Evolutionary conservation across 1,284 basidiomycete genomes (phyloP), one percentile per base, ranked within the genome.

Genomic region (Entoloma clypeatum): DNA sequence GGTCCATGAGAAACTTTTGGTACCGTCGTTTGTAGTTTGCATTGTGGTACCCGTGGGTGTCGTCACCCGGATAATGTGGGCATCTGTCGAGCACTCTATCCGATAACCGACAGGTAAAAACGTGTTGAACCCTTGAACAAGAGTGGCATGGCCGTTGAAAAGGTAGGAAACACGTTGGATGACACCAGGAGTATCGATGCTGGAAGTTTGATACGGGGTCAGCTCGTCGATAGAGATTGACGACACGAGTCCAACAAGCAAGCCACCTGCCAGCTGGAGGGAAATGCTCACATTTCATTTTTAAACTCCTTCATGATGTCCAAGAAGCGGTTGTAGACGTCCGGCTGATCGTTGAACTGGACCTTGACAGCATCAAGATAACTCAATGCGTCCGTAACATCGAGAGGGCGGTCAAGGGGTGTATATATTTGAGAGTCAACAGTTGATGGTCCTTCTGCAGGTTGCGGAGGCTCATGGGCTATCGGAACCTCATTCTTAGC

Each of bases 241-340:
- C 4, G 27, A 10, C 21, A 19, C 14, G 17, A 43, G 24, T 11
- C 22, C 28, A 10, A n/a, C 21, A 31, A 19, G 4, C 23, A 7
- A 21, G 14, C 11, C 13, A 35, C 5, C 24, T 26, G 6, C 2
- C 10, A 14, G 2, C 9, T 22, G 24, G 9, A 26, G 34, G 21
- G 38, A 11, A 13, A 41, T 17, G 72, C 82, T 57, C 56, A 94
- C 92, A 79, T 67, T 55, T 93, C 87, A 43, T 85, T 86, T 68
- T 95, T 95, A 65, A 95, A 95, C 59, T 97, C 93, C 65, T 98
- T 97, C 94, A 97, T 97, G 52, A 97, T 95, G 57, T 96, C 93
- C 56, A 98, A 67, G 61, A 97, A 97, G 43, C 83, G 79, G 61
- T 96, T 96, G 68, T 96, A 97, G 11, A 95, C 91, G 50, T 92